phyloP scores from a whole-genome alignment of 139 green algal genomes.

The Asterochloris erici region DNA sequence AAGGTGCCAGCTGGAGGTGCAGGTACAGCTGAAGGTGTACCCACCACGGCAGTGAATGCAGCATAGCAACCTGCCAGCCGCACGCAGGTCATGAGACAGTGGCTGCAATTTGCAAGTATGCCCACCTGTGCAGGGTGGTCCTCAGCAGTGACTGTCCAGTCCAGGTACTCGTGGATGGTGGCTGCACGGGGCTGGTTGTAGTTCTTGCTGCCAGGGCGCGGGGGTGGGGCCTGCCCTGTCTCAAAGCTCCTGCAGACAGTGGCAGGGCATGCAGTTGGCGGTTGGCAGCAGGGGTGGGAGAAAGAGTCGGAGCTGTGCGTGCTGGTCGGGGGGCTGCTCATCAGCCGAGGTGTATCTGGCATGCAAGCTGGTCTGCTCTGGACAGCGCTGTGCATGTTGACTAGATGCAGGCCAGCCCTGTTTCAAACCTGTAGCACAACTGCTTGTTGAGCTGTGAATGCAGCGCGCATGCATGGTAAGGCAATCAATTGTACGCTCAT shows the following conservation, averaged over 20 bases:
- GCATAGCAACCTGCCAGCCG: neutral
- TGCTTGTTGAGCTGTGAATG: too few relatives aligned
- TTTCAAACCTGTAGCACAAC: too few relatives aligned
- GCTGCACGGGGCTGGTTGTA: constrained; percentile 65
- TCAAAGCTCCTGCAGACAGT: constrained; percentile 16
- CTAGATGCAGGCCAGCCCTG: too few relatives aligned
- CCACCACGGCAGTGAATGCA: neutral
- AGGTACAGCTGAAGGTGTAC: too few relatives aligned
- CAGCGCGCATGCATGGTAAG: too few relatives aligned
- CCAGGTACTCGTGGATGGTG: constrained; percentile 95
- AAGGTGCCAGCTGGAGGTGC: too few relatives aligned
- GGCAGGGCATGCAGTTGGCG: neutral
- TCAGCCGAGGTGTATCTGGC: too few relatives aligned
- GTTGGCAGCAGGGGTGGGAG: neutral
- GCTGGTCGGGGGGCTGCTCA: neutral
- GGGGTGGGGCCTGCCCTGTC: constrained; percentile 22
- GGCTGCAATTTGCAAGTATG: constrained; percentile 54
- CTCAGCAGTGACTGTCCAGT: constrained; percentile 88
- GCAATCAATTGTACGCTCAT: too few relatives aligned
- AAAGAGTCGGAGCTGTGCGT: neutral
- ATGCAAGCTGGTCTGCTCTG: too few relatives aligned
- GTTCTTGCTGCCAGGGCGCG: constrained; percentile 50
- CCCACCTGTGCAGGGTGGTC: constrained; percentile 37
- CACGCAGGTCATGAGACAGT: neutral
- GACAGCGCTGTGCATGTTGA: too few relatives aligned